A percentile compares a stretch with the other conserved stretches of the same genome.
phyloP scores from a whole-genome alignment of 345 rosid genomes.

The Salix viminalis region DNA sequence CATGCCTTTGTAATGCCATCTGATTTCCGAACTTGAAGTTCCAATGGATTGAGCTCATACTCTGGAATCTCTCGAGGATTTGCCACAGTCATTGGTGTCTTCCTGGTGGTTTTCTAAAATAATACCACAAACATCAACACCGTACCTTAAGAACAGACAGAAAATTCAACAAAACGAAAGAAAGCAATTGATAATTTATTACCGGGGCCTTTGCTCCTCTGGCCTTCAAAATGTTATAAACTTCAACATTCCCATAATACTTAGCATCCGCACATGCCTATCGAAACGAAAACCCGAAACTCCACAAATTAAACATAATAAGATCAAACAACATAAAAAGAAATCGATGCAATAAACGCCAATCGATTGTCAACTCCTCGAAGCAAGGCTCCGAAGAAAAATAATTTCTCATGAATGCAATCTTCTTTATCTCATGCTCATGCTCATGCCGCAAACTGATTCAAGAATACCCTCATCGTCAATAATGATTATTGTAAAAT shows the following conservation, averaged over 20 bases:
- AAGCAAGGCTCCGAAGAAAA: too few relatives aligned
- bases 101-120: conserved; percentile 77
- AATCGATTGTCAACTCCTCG: too few relatives aligned
- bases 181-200: conserved; percentile 8
- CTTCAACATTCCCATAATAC: conserved; percentile 77
- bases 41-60: conserved; percentile 89
- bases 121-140: conserved; percentile 9
- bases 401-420: too few relatives aligned
- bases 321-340: not conserved
- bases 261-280: conserved; percentile 96
- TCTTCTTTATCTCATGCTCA: too few relatives aligned
- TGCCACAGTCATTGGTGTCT: conserved; percentile 88
- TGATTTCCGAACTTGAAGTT: conserved; percentile 78
- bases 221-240: conserved; percentile 74
- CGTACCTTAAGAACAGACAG: not conserved
- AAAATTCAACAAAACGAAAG: not conserved
- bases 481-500: too few relatives aligned
- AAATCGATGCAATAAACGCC: too few relatives aligned
- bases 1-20: conserved; percentile 83
- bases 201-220: conserved; percentile 92
- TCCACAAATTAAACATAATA: not conserved
- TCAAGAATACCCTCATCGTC: not conserved
- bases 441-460: not conserved
- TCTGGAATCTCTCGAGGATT: conserved; percentile 92
- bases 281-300: not conserved